Evolutionary conservation across 2,329 filamentous ascomycete genomes (phyloP), one percentile per base, ranked within the genome.

Genomic region (Neonectria hederae): DNA sequence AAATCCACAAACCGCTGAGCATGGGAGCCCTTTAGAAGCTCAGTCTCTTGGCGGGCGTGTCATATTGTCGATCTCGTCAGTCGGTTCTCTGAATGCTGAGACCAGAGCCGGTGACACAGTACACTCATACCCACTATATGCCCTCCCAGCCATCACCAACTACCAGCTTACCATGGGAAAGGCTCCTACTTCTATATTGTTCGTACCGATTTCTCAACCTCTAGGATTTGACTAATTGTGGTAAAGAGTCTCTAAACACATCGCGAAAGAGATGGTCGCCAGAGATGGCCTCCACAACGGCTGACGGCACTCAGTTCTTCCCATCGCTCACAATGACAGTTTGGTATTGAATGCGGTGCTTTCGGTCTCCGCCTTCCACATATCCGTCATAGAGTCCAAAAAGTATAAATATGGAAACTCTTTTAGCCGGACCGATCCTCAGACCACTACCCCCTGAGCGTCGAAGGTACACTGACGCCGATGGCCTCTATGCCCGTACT

Each of bases 211-310:
- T 26, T 26, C 24, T 26, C 24, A 4, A 26, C 24, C 24, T 7
- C 24, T 26, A 3, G 24, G 24, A 26, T 26, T 26, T 7, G 7
- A 26, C 42, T 45, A 24, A 45, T 14, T 7, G 14, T 14, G 7
- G 13, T n/a, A 8, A 22, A n/a, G n/a, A 67, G 65, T 59, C 26
- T 62, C 65, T 2, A 24, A 65, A 2, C 52, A 48, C 22, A 67
- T 67, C 19, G 62, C 65, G 3, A 38, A 28, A 3, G 65, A 67
- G 30, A 67, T 67, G 65, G 42, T 67, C 5, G 65, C 53, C 5
- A 48, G 65, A 4, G 65, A 67, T 30, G 65, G 65, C 5, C 49
- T 24, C 14, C 65, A 67, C 55, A 67, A 67, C 40, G 65, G 65
- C 17, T 67, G 62, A 58, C 51, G 65, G 8, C 45, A 63, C 28